These are phyloP conservation scores for Strobilomyces echinocephalus DNA, from an alignment of 768 basidiomycete species.

Conservation along the genomic window DNA sequence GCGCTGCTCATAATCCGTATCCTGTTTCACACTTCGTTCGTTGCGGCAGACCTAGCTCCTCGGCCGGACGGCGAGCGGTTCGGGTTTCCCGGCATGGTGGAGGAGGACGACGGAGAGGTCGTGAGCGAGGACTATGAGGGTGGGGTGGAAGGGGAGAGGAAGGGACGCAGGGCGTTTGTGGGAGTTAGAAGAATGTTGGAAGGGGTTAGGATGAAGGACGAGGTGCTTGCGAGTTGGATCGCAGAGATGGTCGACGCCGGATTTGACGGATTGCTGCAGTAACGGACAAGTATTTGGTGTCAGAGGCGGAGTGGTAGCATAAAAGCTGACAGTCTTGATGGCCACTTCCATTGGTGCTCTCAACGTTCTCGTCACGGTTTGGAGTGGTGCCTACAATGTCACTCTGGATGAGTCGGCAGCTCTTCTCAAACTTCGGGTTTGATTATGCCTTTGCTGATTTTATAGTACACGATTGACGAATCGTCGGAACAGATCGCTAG, in stretches of 20 bases:
- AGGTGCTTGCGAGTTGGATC: conserved; percentile 54
- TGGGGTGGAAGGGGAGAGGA: conserved; percentile 65
- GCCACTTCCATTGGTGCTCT: no score
- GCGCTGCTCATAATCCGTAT: conserved; percentile 80
- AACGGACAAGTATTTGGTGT: neutral
- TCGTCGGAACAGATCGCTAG: conserved; percentile 73
- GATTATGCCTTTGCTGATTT: conserved; percentile 69
- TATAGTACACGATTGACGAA: conserved; percentile 82
- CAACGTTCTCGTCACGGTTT: no score
- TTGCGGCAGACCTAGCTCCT: conserved; percentile 57
- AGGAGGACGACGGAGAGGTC: conserved; percentile 73
- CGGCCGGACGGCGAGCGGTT: conserved; percentile 81
- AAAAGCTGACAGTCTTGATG: no score
- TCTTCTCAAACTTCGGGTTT: conserved; percentile 55
- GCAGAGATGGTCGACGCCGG: conserved; percentile 55
- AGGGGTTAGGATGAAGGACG: conserved; percentile 61
- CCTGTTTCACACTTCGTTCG: conserved; percentile 76
- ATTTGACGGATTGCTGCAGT: conserved; percentile 31
- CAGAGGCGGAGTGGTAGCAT: no score
- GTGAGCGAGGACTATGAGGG: conserved; percentile 28
- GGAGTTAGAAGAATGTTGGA: conserved; percentile 56
- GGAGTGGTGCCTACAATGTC: no score
- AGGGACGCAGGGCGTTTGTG: conserved; percentile 68
- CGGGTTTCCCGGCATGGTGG: conserved; percentile 80
- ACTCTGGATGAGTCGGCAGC: no score